Base-by-base conservation (phyloP, 768 basidiomycete genomes). In the Calocybe indica region DNA sequence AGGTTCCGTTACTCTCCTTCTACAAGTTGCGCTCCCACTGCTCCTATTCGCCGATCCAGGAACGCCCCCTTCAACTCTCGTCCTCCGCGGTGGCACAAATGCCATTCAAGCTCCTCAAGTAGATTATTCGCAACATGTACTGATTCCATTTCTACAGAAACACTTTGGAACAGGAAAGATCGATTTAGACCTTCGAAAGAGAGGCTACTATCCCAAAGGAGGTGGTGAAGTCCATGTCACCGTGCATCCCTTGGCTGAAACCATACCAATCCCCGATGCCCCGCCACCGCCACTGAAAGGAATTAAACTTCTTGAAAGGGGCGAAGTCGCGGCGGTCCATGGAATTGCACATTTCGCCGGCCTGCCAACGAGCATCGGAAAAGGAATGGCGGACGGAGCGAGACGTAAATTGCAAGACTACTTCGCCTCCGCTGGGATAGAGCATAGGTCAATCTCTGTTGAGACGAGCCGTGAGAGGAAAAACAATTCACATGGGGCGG, bases 131-230 rank as follows among this genome's bases (percentile, higher is more conserved):
- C 69, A 78, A 42, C 67, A 79, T 51, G 65, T 88, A 42, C 71
- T 90, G 57, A 59, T 90, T 5, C 88, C 87, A 0, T 91, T 90
- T 60, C 61, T 88, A 30, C 66, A 64, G 15, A 67, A 62, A 8
- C 81, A 84, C 59, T 81, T 88, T 58, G 72, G 73, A 1, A 54
- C 72, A 12, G 58, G 62, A 7, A 57, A 72, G 37, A 62, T 75
- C 1, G 62, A 63, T 4, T 59, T 89, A 22, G 60, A 74, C 22
- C 63, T 88, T 42, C 55, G 64, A 37, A 75, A 68, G 49, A 73
- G 87, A 7, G 88, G 88, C 0, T 89, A 88, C 63, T 85, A 68
- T 52, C 88, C 88, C 0, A 80, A 73, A 55, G 88, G 88, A 14
- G 86, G 87, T 3, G 88, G 88, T 0, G 70, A 78, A 42, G 72